Evolutionary conservation across 306 rosid genomes (phyloP).

Genomic region (Cucumis melo): DNA sequence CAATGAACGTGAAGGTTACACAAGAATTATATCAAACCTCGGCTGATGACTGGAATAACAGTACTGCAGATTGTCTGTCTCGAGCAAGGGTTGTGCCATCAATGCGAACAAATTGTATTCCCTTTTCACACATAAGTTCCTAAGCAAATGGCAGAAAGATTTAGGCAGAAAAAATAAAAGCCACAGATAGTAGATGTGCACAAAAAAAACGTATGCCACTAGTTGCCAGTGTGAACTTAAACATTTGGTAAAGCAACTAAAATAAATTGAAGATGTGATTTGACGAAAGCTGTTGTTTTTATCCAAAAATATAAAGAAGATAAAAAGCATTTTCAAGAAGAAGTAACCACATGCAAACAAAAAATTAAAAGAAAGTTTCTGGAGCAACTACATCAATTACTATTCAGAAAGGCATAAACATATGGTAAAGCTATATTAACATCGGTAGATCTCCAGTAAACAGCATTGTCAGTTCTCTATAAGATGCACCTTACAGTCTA

Average conservation of each 20-base stretch:
- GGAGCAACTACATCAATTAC: background rate
- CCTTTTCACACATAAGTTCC: conserved; percentile 76
- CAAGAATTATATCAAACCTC: conserved; percentile 32
- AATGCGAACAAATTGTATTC: conserved; percentile 66
- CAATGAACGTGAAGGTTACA: background rate
- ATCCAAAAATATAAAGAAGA: background rate
- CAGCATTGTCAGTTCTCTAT: background rate
- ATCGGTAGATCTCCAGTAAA: background rate
- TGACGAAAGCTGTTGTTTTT: background rate
- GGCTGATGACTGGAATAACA: conserved; percentile 49
- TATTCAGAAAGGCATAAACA: background rate
- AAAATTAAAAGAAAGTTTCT: background rate
- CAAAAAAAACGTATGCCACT: background rate
- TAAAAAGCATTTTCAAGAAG: background rate
- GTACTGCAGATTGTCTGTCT: conserved; percentile 78
- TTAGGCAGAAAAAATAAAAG: background rate
- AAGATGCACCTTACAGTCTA: background rate
- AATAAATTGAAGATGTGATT: background rate
- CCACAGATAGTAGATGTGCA: background rate
- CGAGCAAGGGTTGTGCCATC: conserved; percentile 84
- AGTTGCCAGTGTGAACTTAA: background rate
- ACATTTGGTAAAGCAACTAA: background rate
- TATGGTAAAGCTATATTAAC: background rate
- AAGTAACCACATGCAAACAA: background rate
- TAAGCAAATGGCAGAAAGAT: conserved; percentile 7